A percentile compares a stretch with the other conserved stretches of the same genome.
Evolutionary conservation across 306 rosid genomes (phyloP).

Genomic region (Sesbania bispinosa): DNA sequence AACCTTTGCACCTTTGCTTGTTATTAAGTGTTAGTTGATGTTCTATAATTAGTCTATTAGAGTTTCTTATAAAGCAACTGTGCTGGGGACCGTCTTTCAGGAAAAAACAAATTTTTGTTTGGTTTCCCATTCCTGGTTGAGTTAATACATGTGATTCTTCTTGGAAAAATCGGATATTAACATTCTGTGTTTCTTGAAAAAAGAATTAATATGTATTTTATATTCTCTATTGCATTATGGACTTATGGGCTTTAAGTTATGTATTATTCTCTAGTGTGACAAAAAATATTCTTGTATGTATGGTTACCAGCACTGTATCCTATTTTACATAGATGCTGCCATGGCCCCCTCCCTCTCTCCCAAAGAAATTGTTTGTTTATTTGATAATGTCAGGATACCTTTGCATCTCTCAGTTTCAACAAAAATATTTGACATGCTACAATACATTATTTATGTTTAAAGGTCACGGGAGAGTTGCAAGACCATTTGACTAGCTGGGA

Average conservation of each 20-base stretch:
- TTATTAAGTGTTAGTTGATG: not conserved
- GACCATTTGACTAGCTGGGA: constrained; percentile 77
- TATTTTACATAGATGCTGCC: not conserved
- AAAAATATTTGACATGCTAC: not conserved
- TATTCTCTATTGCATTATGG: not conserved
- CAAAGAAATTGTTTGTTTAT: not conserved
- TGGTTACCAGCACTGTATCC: not conserved
- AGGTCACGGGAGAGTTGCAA: constrained; percentile 74
- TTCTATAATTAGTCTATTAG: not conserved
- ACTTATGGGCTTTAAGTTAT: not conserved
- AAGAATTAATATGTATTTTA: not conserved
- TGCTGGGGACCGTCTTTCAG: not conserved
- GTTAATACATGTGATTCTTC: not conserved
- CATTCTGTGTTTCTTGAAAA: not conserved
- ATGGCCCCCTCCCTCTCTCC: too few relatives aligned
- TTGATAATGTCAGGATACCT: not conserved
- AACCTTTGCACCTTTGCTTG: not conserved
- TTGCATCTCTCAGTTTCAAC: not conserved
- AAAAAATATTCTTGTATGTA: not conserved
- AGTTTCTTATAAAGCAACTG: not conserved
- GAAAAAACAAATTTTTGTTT: not conserved
- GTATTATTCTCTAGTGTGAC: not conserved
- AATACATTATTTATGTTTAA: constrained; percentile 12
- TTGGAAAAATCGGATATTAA: not conserved
- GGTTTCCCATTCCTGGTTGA: not conserved